Evolutionary conservation across 2,329 filamentous ascomycete genomes (phyloP), one percentile per base, ranked within the genome.

Genomic region (Beauveria varroae): DNA sequence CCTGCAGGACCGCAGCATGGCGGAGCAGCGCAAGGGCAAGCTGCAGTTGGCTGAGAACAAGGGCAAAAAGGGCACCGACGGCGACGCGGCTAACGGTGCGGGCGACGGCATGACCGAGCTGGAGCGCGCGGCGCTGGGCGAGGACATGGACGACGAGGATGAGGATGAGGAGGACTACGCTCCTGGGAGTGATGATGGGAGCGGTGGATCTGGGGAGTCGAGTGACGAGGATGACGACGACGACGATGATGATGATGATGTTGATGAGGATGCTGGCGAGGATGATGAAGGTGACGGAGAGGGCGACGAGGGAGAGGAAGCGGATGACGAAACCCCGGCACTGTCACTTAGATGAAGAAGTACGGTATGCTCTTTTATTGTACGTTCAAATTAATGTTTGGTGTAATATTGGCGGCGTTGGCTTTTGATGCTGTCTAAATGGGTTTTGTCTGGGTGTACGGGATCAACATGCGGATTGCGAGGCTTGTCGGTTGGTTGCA

Each of bases 1-100:
- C 0, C 76, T 89, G 28, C 83, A 87, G 64, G 86, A 89, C 67
- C 77, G 84, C 63, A 88, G 86, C 68, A 85, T 89, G 84, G 86
- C 86, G 0, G 86, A 89, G 68, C 81, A 84, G 68, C 74, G 86
- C 57, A 86, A 86, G 67, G 86, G 84, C 1, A 88, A 87, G 78
- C 75, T 81, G 30, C 78, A 86, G 69, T 71, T 87, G 57, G 80
- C 81, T 3, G 84, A 87, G 68, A 87, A 87, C 65, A 76, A 79
- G 66, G 76, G 72, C 41, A 81, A 80, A 68, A 79, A 78, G 68
- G 74, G 66, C 5, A 71, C 71, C 0, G 75, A 76, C 16, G 79
- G 73, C 0, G 75, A 70, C 2, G 46, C 56, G 4, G 50, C 40
- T 2, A 74, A 73, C 10, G 75, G 67, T 56, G 65, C 70, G 61